A percentile compares a stretch with the other conserved stretches of the same genome.
These are phyloP conservation scores for Pseudonitzschia pungens DNA, from an alignment of 108 stramenopile genomes.

Conservation along the genomic window DNA sequence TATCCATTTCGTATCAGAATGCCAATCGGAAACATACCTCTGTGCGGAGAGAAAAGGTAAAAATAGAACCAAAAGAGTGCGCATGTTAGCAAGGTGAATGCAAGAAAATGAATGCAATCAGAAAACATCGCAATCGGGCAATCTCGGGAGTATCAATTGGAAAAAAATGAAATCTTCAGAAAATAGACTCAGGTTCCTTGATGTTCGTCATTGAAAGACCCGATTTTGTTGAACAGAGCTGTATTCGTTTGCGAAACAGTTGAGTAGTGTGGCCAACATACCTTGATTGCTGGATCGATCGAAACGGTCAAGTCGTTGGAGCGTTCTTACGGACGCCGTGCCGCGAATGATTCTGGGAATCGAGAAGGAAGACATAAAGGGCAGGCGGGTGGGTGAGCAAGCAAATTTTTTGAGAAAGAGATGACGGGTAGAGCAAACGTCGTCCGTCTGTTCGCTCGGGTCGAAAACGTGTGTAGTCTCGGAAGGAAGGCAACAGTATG, in stretches of 20 bases:
- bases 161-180: not conserved
- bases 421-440: too few species aligned
- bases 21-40: not conserved
- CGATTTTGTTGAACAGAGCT: too few species aligned
- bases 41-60: not conserved
- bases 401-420: too few species aligned
- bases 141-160: constrained; percentile 3
- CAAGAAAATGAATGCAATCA: not conserved
- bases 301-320: too few species aligned
- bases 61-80: not conserved
- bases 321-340: too few species aligned
- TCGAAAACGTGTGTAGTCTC: not conserved
- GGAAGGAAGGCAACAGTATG: constrained; percentile 3
- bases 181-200: not conserved
- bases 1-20: not conserved
- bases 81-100: not conserved
- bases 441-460: not conserved
- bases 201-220: not conserved
- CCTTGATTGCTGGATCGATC: too few species aligned
- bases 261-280: not conserved
- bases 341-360: too few species aligned
- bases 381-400: too few species aligned
- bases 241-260: not conserved
- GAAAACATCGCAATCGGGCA: not conserved
- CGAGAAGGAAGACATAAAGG: too few species aligned